Percentiles rank a stretch among this genome's conserved stretches.
Conservation (phyloP, 768 basidiomycete species). For the Kwoniella dejecticola region DNA sequence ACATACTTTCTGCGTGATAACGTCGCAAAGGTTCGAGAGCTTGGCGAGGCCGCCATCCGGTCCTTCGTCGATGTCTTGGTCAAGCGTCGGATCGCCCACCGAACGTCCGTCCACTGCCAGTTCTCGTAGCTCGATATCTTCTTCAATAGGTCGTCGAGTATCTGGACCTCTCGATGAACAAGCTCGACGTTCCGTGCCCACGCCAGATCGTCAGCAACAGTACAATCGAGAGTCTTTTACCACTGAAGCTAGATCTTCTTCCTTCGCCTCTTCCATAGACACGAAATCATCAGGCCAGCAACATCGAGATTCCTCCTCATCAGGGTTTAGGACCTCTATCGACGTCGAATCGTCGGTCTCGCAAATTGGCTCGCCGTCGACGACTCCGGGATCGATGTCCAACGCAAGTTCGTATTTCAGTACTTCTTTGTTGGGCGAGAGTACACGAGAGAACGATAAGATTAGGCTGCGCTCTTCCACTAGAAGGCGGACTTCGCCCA, state of each 20-base stretch:
- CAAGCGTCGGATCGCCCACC: constrained; percentile 8
- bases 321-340: not conserved
- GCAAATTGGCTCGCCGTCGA: not conserved
- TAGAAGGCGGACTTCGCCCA: constrained; percentile 6
- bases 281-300: constrained; percentile 1
- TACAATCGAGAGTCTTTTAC: not conserved
- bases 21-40: constrained; percentile 27
- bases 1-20: constrained; percentile 42
- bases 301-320: not conserved
- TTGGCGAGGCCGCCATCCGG: too few relatives aligned
- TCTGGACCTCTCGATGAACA: not conserved
- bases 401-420: constrained; percentile 5
- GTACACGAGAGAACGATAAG: not conserved
- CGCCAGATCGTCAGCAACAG: not conserved
- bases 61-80: not conserved
- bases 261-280: not conserved
- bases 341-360: constrained; percentile 20
- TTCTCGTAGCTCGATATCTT: not conserved
- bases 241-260: not conserved
- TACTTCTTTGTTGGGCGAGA: not conserved
- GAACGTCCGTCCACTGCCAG: constrained; percentile 5
- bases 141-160: not conserved
- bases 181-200: not conserved
- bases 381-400: not conserved
- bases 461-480: not conserved